Evolutionary conservation across 139 green algal genomes (phyloP), one percentile per base, ranked within the genome.

Genomic region (Penium margaritaceum): DNA sequence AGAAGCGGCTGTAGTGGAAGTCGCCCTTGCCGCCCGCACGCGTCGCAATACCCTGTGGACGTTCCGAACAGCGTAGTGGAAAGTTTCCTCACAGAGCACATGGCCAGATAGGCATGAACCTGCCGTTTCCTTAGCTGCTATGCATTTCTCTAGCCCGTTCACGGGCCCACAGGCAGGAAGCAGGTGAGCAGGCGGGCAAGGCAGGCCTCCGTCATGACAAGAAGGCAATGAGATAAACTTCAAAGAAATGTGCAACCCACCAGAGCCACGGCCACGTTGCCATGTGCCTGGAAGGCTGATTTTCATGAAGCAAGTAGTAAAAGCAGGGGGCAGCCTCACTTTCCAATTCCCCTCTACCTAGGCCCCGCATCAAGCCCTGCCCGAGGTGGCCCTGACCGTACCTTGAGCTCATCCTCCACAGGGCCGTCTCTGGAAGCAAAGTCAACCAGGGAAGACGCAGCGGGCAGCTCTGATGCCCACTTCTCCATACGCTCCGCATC

Each of bases 1-100:
- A 83, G 68, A 83, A 82, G 6, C 70, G 74, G 38, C 34, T 78
- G 78, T 87, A 86, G 55, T 81, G 51, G 46, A 86, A 84, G 21
- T 63, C 83, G n/a, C 54, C 53, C 29, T n/a, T n/a, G 21, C 24
- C 36, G 61, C 60, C 61, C 21, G 74, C 74, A 27, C 66, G 34
- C 62, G 36, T 36, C 29, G 36, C 66, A 55, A 75, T 63, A 1
- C 71, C 55, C 66, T 77, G 36, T 0, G 2, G 47, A 33, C 12
- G 30, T 27, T 24, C 21, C 6, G 5, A 15, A 39, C 3, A 54
- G 60, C n/a, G 36, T n/a, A 63, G 30, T 64, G 24, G 37, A 30
- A 63, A 68, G 35, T 3, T n/a, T n/a, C n/a, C n/a, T n/a, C n/a
- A n/a, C n/a, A n/a, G n/a, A n/a, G n/a, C n/a, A n/a, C 30, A 21